phyloP scores from a whole-genome alignment of 805 yeast species.

The Saturnispora serradocipensis region DNA sequence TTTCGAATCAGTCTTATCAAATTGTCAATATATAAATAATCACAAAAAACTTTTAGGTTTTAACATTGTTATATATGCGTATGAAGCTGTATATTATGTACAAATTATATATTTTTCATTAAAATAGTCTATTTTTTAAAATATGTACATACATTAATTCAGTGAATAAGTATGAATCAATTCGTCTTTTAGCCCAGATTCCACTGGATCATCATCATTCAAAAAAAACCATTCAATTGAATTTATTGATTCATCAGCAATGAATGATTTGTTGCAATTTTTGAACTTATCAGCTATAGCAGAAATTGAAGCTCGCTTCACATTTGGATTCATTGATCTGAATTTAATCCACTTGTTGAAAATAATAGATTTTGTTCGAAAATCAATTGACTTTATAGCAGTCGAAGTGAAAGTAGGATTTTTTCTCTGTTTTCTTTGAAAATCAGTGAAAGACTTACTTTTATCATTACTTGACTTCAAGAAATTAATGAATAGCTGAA shows the following conservation, averaged over 20 bases:
- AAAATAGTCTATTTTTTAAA: not conserved
- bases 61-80: not conserved
- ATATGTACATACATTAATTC: conserved; percentile 14
- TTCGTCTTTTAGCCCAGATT: not conserved
- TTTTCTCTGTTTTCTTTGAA: not conserved
- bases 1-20: not conserved
- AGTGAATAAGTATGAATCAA: not conserved
- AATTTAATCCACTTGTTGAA: conserved; percentile 4
- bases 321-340: not conserved
- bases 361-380: not conserved
- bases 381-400: not conserved
- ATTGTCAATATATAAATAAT: not conserved
- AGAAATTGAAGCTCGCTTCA: not conserved
- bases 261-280: not conserved
- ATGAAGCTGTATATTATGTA: not conserved
- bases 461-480: not conserved
- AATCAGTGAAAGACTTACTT: conserved; percentile 5
- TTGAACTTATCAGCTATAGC: not conserved
- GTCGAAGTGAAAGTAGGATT: not conserved
- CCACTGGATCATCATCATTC: not conserved
- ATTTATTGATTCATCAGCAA: not conserved
- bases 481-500: not conserved
- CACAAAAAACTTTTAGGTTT: not conserved
- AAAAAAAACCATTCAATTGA: not conserved
- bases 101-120: not conserved